Base-by-base conservation (phyloP, 2,329 filamentous ascomycete species). In the Paraphaeosphaeria sporulosa region DNA sequence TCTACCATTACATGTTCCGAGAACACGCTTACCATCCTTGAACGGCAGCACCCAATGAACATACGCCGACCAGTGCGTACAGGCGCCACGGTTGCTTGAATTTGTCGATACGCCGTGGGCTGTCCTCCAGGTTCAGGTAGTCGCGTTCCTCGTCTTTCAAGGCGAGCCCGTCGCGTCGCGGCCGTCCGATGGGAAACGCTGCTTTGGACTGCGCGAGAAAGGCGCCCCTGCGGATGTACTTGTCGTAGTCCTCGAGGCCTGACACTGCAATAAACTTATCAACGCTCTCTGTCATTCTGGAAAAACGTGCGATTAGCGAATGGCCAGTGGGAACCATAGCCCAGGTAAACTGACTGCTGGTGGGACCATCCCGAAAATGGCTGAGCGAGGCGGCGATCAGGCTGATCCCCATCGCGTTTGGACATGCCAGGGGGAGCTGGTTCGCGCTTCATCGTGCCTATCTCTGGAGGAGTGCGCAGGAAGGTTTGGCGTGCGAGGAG, bases 1-100 rank as follows among this genome's bases (percentile, higher is more conserved):
- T 43, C 12, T 48, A 51, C 30, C 19, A 34, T 30, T 19, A 15
- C 25, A 34, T 9, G 4, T n/a, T 21, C n/a, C 13, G 21, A 15
- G 21, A 17, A 32, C 1, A 27, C 30, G 58, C 58, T 51, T 64
- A 65, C 66, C 64, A 67, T 56, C 68, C 68, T 58, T 69, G 66
- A 4, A 70, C 68, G 38, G 66, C 66, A 21, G 68, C 68, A 25
- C 64, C 66, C 15, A 69, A 30, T 1, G 64, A 66, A 55, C 68
- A 70, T n/a, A 63, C 57, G 7, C 55, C 65, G 13, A 70, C 60
- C 1, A 70, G 56, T 27, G 61, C 61, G 43, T 68, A 70, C 19
- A 70, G 51, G 40, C 64, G 59, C 61, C 64, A 64, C 12, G 67
- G 67, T 27, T 70, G 67, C 15, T 65, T 70, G 60, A 68, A 70